Evolutionary conservation across 805 yeast species (phyloP).

Genomic region (Cyberlindnera misumaiensis): DNA sequence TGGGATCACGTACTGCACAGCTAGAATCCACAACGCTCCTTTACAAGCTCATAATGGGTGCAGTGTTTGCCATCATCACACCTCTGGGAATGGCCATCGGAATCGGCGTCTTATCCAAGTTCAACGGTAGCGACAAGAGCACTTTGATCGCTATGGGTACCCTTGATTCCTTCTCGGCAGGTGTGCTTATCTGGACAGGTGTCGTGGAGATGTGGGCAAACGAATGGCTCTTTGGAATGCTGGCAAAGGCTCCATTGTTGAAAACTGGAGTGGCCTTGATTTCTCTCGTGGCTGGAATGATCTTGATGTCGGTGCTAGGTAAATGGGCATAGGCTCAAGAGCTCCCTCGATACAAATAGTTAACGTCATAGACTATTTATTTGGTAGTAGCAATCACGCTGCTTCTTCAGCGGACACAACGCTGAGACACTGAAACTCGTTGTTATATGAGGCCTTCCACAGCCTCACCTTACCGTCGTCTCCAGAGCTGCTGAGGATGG

Average conservation of each 20-base stretch:
- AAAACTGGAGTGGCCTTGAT: constrained; percentile 40
- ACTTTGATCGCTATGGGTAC: constrained; percentile 61
- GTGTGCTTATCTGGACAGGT: constrained; percentile 69
- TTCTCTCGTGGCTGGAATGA: constrained; percentile 52
- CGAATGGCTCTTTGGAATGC: constrained; percentile 51
- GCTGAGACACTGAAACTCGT: constrained; percentile 88
- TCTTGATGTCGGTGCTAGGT: constrained; percentile 66
- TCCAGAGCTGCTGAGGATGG: constrained; percentile 87
- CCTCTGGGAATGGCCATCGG: constrained; percentile 77
- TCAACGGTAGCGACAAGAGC: constrained; percentile 47
- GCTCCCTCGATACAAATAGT: too few species aligned
- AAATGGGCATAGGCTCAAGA: constrained; percentile 52
- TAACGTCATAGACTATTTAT: too few species aligned
- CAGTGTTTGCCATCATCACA: constrained; percentile 47
- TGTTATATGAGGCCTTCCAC: constrained; percentile 85
- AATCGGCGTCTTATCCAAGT: constrained; percentile 56
- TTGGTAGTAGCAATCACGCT: too few species aligned
- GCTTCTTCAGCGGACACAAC: constrained; percentile 55
- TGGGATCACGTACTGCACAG: constrained; percentile 68
- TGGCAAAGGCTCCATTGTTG: constrained; percentile 44
- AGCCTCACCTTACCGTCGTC: constrained; percentile 89
- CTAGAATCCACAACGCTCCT: constrained; percentile 27
- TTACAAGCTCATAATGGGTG: constrained; percentile 49
- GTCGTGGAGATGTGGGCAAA: constrained; percentile 71
- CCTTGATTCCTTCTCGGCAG: constrained; percentile 68